Evolutionary conservation across 768 basidiomycete species (phyloP).

Genomic region (Suillus subluteus): DNA sequence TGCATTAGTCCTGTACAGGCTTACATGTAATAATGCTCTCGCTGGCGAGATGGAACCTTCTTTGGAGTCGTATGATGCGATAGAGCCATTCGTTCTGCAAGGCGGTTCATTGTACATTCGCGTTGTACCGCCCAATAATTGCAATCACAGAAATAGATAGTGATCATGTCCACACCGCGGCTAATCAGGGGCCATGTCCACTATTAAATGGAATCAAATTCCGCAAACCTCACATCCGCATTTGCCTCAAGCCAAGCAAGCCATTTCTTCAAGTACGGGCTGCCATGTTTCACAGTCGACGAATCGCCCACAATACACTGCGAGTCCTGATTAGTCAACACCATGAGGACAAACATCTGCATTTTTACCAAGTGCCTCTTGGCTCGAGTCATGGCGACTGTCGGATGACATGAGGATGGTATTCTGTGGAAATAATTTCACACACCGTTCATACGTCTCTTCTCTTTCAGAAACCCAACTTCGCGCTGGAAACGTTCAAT

Average conservation of each 20-base stretch:
- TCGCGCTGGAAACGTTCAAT: conserved; percentile 57
- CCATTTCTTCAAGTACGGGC: conserved; percentile 87
- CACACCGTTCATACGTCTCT: conserved; percentile 86
- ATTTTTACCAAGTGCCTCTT: conserved; percentile 81
- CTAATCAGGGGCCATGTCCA: neutral
- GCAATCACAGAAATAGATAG: neutral
- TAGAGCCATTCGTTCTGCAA: neutral
- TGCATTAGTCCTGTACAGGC: neutral
- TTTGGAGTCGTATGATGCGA: neutral
- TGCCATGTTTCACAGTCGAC: conserved; percentile 85
- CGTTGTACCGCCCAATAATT: neutral
- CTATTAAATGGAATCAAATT: conserved; percentile 47
- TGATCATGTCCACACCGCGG: neutral
- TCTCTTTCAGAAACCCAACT: conserved; percentile 94
- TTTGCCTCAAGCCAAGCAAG: conserved; percentile 87
- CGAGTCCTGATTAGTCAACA: neutral
- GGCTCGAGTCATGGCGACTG: conserved; percentile 92
- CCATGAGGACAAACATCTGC: neutral
- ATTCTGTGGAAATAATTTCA: neutral
- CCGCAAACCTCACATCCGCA: conserved; percentile 89
- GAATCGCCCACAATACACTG: conserved; percentile 96
- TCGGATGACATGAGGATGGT: neutral
- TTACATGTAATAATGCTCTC: neutral
- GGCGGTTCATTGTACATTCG: neutral
- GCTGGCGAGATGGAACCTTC: neutral